These are phyloP conservation scores for Mrakia frigida DNA, from an alignment of 768 basidiomycete species.

Conservation along the genomic window DNA sequence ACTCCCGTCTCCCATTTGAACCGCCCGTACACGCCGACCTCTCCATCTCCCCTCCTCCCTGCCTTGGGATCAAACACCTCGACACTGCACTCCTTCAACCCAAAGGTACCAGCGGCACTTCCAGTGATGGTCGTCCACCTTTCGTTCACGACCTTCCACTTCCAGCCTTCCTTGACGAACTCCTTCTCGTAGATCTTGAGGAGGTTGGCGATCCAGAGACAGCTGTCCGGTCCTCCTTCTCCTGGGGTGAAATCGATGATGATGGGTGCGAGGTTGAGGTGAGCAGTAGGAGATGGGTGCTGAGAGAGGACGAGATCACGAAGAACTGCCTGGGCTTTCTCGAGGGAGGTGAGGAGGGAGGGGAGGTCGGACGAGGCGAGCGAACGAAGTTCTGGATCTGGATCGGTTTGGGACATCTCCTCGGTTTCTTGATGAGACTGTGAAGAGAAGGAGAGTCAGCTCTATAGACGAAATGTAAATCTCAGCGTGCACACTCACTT, in stretches of 20 bases:
- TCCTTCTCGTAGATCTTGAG: slow-evolving; percentile 12
- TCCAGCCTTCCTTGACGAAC: slow-evolving; percentile 2
- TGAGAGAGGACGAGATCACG: background rate
- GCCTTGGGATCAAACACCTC: slow-evolving; percentile 16
- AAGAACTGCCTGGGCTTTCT: background rate
- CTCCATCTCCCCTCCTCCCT: slow-evolving; percentile 38
- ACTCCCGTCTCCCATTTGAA: slow-evolving; percentile 91
- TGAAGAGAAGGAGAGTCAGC: background rate
- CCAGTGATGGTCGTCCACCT: background rate
- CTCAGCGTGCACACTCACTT: background rate
- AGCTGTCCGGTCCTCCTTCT: slow-evolving; percentile 12
- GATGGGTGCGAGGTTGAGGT: slow-evolving; percentile 7
- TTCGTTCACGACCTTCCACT: background rate
- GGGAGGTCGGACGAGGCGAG: background rate
- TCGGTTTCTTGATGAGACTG: background rate
- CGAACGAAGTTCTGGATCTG: background rate
- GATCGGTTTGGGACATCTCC: background rate
- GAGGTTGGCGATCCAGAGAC: slow-evolving; percentile 5
- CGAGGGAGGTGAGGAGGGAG: slow-evolving; percentile 6
- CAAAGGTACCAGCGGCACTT: background rate
- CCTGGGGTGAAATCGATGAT: slow-evolving; percentile 13
- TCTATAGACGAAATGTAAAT: background rate
- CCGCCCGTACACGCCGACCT: slow-evolving; percentile 68
- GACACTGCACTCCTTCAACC: background rate
- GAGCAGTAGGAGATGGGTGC: background rate